Conservation (phyloP, 306 rosid genomes). For the Alnus glutinosa region DNA sequence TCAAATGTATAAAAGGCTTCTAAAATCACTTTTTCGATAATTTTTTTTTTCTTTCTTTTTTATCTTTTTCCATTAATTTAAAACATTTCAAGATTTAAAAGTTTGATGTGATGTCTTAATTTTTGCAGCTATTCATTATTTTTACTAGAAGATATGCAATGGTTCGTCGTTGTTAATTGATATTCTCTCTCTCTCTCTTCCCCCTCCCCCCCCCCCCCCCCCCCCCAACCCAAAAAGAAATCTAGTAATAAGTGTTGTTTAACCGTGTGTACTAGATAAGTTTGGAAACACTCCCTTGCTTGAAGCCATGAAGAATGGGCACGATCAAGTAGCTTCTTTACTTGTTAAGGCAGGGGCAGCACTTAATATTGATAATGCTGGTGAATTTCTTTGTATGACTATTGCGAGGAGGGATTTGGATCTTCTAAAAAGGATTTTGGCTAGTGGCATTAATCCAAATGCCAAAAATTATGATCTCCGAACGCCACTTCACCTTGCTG, state of each 20-base stretch:
- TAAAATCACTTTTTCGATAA: too few relatives aligned
- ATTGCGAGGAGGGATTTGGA: slow-evolving; percentile 45
- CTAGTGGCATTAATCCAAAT: slow-evolving; percentile 56
- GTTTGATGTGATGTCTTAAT: too few relatives aligned
- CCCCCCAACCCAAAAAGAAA: too few relatives aligned
- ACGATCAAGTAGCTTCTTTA: slow-evolving; percentile 50
- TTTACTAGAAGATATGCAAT: slow-evolving; percentile 42
- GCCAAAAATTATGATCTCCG: slow-evolving; percentile 61
- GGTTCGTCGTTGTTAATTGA: slow-evolving; percentile 6
- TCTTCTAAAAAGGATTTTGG: slow-evolving; percentile 47
- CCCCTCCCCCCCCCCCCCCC: too few relatives aligned
- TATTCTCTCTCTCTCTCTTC: too few relatives aligned
- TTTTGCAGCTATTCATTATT: too few relatives aligned
- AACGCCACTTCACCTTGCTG: slow-evolving; percentile 63
- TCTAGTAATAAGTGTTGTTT: not conserved
- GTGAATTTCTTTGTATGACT: slow-evolving; percentile 53
- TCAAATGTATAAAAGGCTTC: too few relatives aligned
- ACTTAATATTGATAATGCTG: slow-evolving; percentile 49
- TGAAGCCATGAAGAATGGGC: slow-evolving; percentile 64
- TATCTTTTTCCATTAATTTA: too few relatives aligned
- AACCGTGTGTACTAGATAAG: slow-evolving; percentile 43
- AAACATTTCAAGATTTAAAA: too few relatives aligned
- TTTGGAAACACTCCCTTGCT: slow-evolving; percentile 67
- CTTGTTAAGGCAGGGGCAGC: slow-evolving; percentile 55
- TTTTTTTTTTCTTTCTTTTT: too few relatives aligned